Conservation (phyloP, 306 rosid species). For the Elaeagnus macrophylla region DNA sequence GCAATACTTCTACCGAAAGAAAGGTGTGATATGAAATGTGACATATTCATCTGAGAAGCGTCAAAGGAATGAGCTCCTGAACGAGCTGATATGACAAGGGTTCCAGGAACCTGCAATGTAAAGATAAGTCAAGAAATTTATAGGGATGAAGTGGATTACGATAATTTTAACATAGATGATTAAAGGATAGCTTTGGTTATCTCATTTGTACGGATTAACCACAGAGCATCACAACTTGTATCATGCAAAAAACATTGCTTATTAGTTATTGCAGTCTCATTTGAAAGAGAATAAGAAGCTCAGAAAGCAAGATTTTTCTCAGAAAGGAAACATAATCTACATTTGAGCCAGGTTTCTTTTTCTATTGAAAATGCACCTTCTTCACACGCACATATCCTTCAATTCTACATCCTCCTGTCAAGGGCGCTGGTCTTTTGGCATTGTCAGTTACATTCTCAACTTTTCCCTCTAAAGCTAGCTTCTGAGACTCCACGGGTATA, state of each 20-base stretch:
- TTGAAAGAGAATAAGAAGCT: no score
- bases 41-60: slow-evolving; percentile 91
- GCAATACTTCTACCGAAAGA: slow-evolving; percentile 65
- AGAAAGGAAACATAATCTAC: slow-evolving; percentile 1
- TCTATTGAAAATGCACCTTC: slow-evolving; percentile 40
- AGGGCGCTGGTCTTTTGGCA: slow-evolving; percentile 84
- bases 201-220: no score
- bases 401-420: slow-evolving; percentile 79
- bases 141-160: no score
- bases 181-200: no score
- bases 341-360: slow-evolving; percentile 1
- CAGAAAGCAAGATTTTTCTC: not conserved
- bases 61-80: slow-evolving; percentile 92
- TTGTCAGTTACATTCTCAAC: slow-evolving; percentile 36
- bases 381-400: slow-evolving; percentile 93
- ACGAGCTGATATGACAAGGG: slow-evolving; percentile 68
- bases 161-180: no score
- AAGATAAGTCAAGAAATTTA: slow-evolving; percentile 5
- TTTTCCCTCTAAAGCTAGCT: slow-evolving; percentile 54
- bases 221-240: no score
- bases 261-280: no score
- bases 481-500: slow-evolving; percentile 43
- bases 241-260: no score
- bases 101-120: slow-evolving; percentile 82
- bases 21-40: slow-evolving; percentile 70